Evolutionary conservation across 164 flowering plant species (phyloP).

Genomic region (Pachysandra terminalis): DNA sequence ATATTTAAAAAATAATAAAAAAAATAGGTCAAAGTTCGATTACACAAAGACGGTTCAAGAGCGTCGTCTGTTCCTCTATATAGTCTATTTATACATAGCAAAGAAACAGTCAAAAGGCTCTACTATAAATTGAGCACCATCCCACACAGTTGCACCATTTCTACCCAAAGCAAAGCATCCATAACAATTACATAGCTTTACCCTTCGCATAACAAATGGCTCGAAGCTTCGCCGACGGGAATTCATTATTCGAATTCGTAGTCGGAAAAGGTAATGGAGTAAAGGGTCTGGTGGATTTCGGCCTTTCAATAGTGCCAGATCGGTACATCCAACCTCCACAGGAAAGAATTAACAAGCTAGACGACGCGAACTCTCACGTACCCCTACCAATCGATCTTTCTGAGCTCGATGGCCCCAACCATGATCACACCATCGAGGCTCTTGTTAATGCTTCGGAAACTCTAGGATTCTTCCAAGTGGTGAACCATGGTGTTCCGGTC

Average conservation of each 20-base stretch:
- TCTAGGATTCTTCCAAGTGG: slow-evolving; percentile 45
- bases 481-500: slow-evolving; percentile 38
- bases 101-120: too few species aligned
- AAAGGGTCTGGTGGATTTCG: background rate
- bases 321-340: background rate
- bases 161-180: too few species aligned
- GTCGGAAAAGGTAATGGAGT: background rate
- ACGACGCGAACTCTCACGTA: background rate
- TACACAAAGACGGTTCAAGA: too few species aligned
- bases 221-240: background rate
- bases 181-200: too few species aligned
- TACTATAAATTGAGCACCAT: too few species aligned
- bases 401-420: slow-evolving; percentile 26
- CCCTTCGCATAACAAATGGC: too few species aligned
- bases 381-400: slow-evolving; percentile 32
- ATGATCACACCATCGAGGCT: slow-evolving; percentile 20
- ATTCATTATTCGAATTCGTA: background rate
- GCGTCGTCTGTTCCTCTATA: too few species aligned
- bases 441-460: slow-evolving; percentile 31
- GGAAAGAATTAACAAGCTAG: slow-evolving; percentile 6
- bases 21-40: too few species aligned
- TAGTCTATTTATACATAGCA: too few species aligned
- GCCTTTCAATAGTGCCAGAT: background rate
- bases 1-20: too few species aligned
- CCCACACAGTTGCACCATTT: too few species aligned